These are phyloP conservation scores for Phyllostachys edulis DNA, from an alignment of 176 grass and related monocot genomes.

Conservation along the genomic window DNA sequence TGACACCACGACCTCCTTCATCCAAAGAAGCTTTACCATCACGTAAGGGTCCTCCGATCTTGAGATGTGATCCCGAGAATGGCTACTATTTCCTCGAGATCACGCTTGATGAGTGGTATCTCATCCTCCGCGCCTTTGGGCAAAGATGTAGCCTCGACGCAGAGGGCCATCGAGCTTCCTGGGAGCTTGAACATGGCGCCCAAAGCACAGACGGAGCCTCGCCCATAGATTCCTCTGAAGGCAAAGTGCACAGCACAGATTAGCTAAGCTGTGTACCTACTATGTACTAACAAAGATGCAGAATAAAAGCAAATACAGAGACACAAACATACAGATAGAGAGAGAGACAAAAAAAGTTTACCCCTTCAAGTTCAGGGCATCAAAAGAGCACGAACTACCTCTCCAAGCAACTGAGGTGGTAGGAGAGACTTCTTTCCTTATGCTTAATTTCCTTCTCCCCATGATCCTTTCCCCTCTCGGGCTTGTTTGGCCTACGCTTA, in stretches of 20 bases:
- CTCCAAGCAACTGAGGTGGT: neutral
- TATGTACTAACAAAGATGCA: neutral
- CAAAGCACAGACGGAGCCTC: neutral
- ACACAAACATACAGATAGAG: neutral
- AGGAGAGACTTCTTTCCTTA: neutral
- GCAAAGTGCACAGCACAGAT: neutral
- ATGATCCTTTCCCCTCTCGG: neutral
- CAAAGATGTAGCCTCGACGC: neutral
- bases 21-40: too few species aligned
- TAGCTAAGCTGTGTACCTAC: neutral
- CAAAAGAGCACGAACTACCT: neutral
- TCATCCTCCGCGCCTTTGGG: neutral
- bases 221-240: constrained; percentile 10
- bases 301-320: neutral
- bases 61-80: too few species aligned
- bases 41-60: too few species aligned
- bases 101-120: neutral
- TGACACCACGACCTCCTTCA: too few species aligned
- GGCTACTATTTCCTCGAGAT: too few species aligned
- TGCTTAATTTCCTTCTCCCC: neutral
- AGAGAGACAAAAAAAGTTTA: too few species aligned
- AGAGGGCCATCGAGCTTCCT: neutral
- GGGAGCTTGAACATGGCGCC: constrained; percentile 18
- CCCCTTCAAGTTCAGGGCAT: too few species aligned
- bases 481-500: neutral